Evolutionary conservation across 257 asterid species (phyloP), one percentile per base, ranked within the genome.

Genomic region (Buddleja alternifolia): DNA sequence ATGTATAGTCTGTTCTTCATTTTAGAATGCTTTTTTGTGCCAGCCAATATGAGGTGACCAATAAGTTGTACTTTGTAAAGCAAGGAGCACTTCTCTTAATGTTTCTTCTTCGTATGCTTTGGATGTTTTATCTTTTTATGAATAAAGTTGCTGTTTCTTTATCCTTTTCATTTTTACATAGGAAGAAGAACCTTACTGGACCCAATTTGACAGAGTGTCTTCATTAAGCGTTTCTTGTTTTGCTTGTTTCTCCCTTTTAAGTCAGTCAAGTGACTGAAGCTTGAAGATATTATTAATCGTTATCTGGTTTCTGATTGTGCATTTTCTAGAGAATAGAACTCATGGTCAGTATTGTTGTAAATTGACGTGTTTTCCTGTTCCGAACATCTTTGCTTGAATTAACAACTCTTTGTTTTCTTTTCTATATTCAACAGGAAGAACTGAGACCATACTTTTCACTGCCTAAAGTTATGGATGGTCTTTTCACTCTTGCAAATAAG

Each of bases 391-490:
- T 29, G 34, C 62, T 32, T 3, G 50, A 52, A 63, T 19, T 17
- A 42, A 42, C 57, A 34, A 11, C 70, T 66, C 44, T 59, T 64
- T 68, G 37, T 58, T 32, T 14, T 39, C 53, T 71, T 73, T 46
- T 44, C 8, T 76, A 45, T 19, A 37, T 60, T 72, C 56, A 70
- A 70, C 96, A 94, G 99, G 99, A 94, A 85, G 99, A 88, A 67
- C 70, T 94, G 73, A 90, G 99, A 16, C 99, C 99, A 40, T 94
- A 89, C 88, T 94, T 94, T 76, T 88, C 99, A 59, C 77, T 94
- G 80, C 98, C 97, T 24, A 91, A 85, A 83, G 97, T 94, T 53
- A 88, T 90, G 99, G 96, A 90, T 77, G 99, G 97, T 56, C 97
- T 93, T 62, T 93, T 93, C 79, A 84, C 77, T 74, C 97, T 93